Base-by-base conservation (phyloP, 2,329 filamentous ascomycete genomes). In the Aspergillus sp. region DNA sequence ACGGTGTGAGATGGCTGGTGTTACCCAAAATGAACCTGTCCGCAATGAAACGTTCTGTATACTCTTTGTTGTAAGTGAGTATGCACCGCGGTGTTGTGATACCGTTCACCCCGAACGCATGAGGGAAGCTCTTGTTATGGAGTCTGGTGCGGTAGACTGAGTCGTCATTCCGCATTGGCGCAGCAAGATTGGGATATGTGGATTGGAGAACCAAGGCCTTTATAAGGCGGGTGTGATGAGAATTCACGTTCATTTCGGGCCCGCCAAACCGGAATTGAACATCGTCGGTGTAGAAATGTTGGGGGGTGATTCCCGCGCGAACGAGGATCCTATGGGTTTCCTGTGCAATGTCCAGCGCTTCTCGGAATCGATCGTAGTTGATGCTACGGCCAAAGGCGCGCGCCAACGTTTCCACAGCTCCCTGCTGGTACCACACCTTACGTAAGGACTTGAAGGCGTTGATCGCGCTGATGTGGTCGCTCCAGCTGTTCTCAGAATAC, bases 141-240 rank as follows among this genome's bases (percentile, higher is more conserved):
- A n/a, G 33, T 3, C 50, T 47, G 2, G 67, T 69, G 12, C 60
- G 58, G 9, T 56, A 49, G 19, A 25, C 7, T 12, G 25, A 30
- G 25, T 30, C 42, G 22, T 19, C 23, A 17, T 22, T 17, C n/a
- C 2, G 44, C 35, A 10, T 51, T 37, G 23, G 53, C 35, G 67
- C 58, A 3, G 68, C 74, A 22, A 78, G 42, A 44, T 77, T 76
- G 2, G 74, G 72, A 47, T 71, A 68, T 19, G 71, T 55, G 9
- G 73, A 73, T 15, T 74, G 69, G 10, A 73, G 51, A 3, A 72
- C 53, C n/a, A 80, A 60, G 12, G 72, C 69, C 49, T 74, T 76
- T 46, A 79, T 64, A 22, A 80, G 62, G 1, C 64, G 57, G 1
- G 61, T 48, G 35, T 71, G 71, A 30, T 63, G 48, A 3, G 75